phyloP scores from a whole-genome alignment of 2,329 filamentous ascomycete species.

The Dactylellina leptospora region DNA sequence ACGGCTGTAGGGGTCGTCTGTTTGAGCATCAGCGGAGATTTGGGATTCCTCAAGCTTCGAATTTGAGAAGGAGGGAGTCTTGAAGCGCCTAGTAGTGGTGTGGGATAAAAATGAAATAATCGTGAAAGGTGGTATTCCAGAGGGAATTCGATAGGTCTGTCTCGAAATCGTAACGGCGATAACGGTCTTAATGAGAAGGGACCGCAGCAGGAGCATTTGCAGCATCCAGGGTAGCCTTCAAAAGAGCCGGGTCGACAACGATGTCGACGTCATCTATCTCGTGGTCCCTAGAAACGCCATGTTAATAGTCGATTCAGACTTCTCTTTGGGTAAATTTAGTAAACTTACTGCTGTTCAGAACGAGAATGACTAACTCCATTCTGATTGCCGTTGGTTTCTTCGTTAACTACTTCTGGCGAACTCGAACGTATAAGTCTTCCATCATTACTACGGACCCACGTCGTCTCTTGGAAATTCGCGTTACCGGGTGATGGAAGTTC shows the following conservation, averaged over 20 bases:
- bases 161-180: no score
- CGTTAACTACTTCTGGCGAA: constrained; percentile 26
- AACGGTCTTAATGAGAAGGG: constrained; percentile 15
- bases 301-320: no score
- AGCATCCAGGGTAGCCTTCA: constrained; percentile 15
- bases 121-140: no score
- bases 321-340: no score
- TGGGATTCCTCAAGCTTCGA: no score
- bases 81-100: not conserved
- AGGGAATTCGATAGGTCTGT: no score
- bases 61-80: no score
- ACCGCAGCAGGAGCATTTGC: constrained; percentile 6
- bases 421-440: constrained; percentile 44
- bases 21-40: no score
- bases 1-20: no score
- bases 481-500: constrained; percentile 26
- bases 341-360: constrained; percentile 25
- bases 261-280: constrained; percentile 8
- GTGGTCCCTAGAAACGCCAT: no score
- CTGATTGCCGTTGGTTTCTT: not conserved
- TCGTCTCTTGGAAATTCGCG: constrained; percentile 27
- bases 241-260: constrained; percentile 27
- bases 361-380: not conserved
- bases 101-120: not conserved
- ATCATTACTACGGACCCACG: constrained; percentile 31